These are phyloP conservation scores for Calonectria hongkongensis DNA, from an alignment of 2,329 filamentous ascomycete species.

Conservation along the genomic window DNA sequence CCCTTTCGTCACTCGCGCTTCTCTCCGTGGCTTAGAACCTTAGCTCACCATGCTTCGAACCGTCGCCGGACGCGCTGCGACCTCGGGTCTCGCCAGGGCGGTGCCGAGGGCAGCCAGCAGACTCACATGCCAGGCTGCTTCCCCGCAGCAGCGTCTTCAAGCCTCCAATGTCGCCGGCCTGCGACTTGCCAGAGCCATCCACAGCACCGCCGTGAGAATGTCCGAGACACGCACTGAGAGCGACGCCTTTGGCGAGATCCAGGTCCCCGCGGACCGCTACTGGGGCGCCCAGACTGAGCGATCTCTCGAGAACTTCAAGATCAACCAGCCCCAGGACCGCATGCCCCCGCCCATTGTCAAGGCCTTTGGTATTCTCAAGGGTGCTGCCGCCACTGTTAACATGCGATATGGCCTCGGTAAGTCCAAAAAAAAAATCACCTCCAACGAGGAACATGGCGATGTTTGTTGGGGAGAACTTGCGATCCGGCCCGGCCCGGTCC, in stretches of 20 bases:
- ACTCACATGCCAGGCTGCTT: slow-evolving; percentile 53
- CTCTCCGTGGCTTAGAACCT: slow-evolving; percentile 27
- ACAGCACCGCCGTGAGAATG: slow-evolving; percentile 70
- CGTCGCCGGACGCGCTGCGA: slow-evolving; percentile 53
- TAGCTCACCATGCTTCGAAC: slow-evolving; percentile 54
- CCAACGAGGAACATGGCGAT: neutral
- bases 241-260: slow-evolving; percentile 98
- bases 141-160: slow-evolving; percentile 51
- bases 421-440: slow-evolving; percentile 48
- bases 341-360: slow-evolving; percentile 95
- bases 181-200: slow-evolving; percentile 58
- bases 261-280: slow-evolving; percentile 94
- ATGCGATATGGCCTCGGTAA: slow-evolving; percentile 92
- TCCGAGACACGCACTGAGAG: slow-evolving; percentile 86
- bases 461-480: neutral
- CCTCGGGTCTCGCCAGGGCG: slow-evolving; percentile 51
- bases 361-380: slow-evolving; percentile 98
- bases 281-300: slow-evolving; percentile 99
- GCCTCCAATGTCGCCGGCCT: slow-evolving; percentile 44
- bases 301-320: slow-evolving; percentile 97
- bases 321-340: slow-evolving; percentile 99
- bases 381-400: slow-evolving; percentile 95
- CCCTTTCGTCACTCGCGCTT: slow-evolving; percentile 39
- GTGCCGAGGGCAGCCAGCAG: slow-evolving; percentile 52
- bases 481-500: slow-evolving; percentile 6